phyloP scores from a whole-genome alignment of 2,329 filamentous ascomycete genomes.

The Colletotrichum sp. region DNA sequence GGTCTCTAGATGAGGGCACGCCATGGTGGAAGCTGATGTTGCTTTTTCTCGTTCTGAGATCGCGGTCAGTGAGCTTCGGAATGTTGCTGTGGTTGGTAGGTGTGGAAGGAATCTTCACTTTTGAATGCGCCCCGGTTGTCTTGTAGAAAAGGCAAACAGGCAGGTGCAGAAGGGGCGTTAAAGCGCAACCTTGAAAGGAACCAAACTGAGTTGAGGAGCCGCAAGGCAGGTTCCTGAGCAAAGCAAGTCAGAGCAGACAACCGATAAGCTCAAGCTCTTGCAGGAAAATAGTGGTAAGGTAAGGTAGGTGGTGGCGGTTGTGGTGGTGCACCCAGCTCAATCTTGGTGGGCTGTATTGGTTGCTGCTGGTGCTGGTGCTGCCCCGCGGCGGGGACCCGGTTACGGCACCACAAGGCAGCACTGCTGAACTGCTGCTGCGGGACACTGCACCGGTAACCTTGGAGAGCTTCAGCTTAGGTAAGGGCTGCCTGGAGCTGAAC shows the following conservation, averaged over 20 bases:
- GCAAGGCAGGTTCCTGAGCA: neutral
- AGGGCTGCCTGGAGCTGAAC: neutral
- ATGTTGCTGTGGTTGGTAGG: neutral
- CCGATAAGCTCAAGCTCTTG: neutral
- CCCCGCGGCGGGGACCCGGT: neutral
- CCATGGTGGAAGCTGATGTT: conserved; percentile 35
- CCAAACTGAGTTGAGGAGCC: neutral
- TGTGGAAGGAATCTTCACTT: neutral
- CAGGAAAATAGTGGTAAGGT: neutral
- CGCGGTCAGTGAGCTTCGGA: neutral
- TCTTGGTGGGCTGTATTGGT: neutral
- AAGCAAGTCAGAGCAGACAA: neutral
- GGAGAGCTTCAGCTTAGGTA: neutral
- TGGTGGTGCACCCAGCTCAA: neutral
- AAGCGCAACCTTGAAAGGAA: neutral
- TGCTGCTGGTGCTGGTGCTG: neutral
- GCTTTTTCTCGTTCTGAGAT: neutral
- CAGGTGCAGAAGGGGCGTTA: neutral
- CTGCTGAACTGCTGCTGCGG: neutral
- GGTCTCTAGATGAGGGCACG: conserved; percentile 51
- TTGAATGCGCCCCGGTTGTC: neutral
- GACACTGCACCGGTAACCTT: neutral
- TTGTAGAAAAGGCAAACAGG: neutral
- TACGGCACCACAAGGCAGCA: neutral
- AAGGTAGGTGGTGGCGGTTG: neutral